These are phyloP conservation scores for Hortaea sp. DNA, from an alignment of 2,329 filamentous ascomycete species.

Conservation along the genomic window DNA sequence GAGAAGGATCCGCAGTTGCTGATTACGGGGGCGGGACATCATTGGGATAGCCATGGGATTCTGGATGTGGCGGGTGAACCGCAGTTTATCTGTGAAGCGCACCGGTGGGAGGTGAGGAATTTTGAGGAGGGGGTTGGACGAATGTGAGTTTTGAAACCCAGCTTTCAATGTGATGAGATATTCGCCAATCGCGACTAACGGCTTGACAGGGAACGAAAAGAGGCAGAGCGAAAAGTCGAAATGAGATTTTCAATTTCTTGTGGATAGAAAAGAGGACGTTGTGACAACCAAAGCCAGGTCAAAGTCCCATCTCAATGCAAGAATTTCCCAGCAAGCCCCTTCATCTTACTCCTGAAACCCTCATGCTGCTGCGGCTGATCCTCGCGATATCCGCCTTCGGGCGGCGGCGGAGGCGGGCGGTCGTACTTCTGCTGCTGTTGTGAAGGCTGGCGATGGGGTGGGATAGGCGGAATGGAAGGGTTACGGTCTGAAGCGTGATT, in stretches of 20 bases:
- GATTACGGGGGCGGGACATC: constrained; percentile 43
- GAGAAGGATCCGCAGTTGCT: constrained; percentile 41
- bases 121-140: constrained; percentile 56
- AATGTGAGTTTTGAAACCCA: constrained; percentile 33
- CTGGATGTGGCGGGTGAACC: constrained; percentile 49
- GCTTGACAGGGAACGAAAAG: neutral
- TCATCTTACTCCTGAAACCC: constrained; percentile 10
- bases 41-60: constrained; percentile 30
- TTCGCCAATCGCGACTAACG: neutral
- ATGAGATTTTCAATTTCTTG: neutral
- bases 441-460: neutral
- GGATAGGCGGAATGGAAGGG: neutral
- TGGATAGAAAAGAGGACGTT: too few relatives aligned
- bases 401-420: constrained; percentile 9
- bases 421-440: constrained; percentile 5
- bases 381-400: neutral
- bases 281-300: neutral
- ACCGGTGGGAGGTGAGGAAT: constrained; percentile 49
- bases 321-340: constrained; percentile 11
- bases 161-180: neutral
- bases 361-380: constrained; percentile 3
- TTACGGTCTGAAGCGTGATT: constrained; percentile 9
- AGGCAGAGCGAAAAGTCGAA: neutral
- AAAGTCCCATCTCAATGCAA: constrained; percentile 4
- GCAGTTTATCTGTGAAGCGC: constrained; percentile 49